These are phyloP conservation scores for Pilaira anomala DNA, from an alignment of 192 early-diverging fungal species.

Conservation along the genomic window DNA sequence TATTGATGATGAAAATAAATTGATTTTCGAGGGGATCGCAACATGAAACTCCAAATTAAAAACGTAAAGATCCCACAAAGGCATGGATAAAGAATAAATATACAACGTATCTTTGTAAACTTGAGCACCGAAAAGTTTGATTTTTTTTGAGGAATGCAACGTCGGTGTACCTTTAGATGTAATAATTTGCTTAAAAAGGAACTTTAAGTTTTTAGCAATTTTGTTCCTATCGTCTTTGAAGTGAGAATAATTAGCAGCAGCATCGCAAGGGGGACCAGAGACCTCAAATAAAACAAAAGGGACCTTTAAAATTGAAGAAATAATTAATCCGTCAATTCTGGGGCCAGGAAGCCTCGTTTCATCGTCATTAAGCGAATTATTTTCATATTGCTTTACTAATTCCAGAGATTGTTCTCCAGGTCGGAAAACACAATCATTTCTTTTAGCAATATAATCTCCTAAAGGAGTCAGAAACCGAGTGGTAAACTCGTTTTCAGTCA, in stretches of 20 bases:
- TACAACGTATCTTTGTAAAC: neutral
- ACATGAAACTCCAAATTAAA: neutral
- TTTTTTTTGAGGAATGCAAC: neutral
- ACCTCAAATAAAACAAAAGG: neutral
- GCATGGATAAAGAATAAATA: neutral
- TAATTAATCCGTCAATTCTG: conserved; percentile 5
- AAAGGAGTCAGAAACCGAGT: neutral
- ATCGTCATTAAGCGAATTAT: conserved; percentile 1
- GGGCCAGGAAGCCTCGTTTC: neutral
- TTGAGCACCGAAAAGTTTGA: conserved; percentile 1
- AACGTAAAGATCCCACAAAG: neutral
- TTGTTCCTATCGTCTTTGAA: neutral
- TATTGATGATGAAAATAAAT: no score
- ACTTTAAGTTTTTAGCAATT: conserved; percentile 3
- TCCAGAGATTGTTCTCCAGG: neutral
- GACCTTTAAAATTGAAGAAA: neutral
- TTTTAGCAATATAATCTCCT: neutral
- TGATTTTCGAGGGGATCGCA: no score
- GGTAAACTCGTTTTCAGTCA: neutral
- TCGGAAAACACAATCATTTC: neutral
- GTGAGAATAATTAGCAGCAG: neutral
- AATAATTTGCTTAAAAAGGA: neutral
- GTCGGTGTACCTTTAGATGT: neutral
- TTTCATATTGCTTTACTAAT: neutral
- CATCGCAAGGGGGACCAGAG: neutral